These are phyloP conservation scores for Collybia nuda DNA, from an alignment of 768 basidiomycete genomes.

Conservation along the genomic window DNA sequence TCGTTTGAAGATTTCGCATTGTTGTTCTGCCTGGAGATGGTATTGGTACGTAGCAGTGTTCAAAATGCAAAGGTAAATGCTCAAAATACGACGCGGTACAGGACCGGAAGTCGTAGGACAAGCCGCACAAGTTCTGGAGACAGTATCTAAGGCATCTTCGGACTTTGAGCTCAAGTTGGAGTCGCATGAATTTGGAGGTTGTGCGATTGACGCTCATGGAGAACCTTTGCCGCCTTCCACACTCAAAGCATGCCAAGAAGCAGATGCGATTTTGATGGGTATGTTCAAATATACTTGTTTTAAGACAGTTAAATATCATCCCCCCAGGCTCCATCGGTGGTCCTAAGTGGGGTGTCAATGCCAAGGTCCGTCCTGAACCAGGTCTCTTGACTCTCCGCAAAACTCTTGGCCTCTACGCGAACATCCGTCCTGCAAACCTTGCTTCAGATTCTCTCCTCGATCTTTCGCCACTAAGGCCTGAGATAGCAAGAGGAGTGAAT, in stretches of 20 bases:
- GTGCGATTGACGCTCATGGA: slow-evolving; percentile 87
- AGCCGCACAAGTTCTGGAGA: slow-evolving; percentile 80
- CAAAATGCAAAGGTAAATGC: neutral
- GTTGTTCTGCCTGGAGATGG: slow-evolving; percentile 95
- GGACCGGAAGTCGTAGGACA: slow-evolving; percentile 91
- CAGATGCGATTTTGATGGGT: slow-evolving; percentile 98
- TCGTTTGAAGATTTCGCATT: slow-evolving; percentile 69
- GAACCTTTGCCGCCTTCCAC: slow-evolving; percentile 84
- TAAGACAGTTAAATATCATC: neutral
- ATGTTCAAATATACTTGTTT: slow-evolving; percentile 14
- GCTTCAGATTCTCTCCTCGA: slow-evolving; percentile 87
- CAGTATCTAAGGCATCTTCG: slow-evolving; percentile 58
- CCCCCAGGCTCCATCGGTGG: slow-evolving; percentile 91
- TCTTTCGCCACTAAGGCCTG: slow-evolving; percentile 86
- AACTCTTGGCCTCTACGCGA: slow-evolving; percentile 92
- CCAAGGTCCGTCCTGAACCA: slow-evolving; percentile 87
- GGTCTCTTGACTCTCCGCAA: slow-evolving; percentile 90
- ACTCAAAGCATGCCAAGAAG: slow-evolving; percentile 84
- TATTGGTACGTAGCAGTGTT: slow-evolving; percentile 61
- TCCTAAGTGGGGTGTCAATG: slow-evolving; percentile 96
- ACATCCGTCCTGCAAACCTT: slow-evolving; percentile 96
- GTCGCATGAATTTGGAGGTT: slow-evolving; percentile 84
- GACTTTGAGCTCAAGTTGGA: slow-evolving; percentile 76
- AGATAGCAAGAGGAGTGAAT: slow-evolving; percentile 80
- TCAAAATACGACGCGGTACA: slow-evolving; percentile 19